Evolutionary conservation across 805 yeast species (phyloP).

Genomic region (Henningerozyma blattae): DNA sequence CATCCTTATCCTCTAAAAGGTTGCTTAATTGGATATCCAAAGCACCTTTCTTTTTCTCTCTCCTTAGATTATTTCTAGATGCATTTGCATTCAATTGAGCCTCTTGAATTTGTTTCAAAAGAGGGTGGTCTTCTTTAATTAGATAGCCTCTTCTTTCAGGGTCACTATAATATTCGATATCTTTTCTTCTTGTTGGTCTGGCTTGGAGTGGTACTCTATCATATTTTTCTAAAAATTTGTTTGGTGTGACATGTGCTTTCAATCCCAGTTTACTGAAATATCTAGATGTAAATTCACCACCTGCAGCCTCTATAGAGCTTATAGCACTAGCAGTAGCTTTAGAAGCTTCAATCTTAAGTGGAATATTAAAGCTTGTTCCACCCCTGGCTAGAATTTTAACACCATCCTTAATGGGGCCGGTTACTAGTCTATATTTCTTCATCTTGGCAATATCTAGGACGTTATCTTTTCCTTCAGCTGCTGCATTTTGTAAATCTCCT

Average conservation of each 20-base stretch:
- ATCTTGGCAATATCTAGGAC: conserved; percentile 63
- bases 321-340: conserved; percentile 71
- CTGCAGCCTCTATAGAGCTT: conserved; percentile 53
- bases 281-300: conserved; percentile 63
- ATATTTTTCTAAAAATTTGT: conserved; percentile 49
- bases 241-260: conserved; percentile 67
- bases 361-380: conserved; percentile 35
- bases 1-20: too few species aligned
- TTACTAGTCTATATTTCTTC: conserved; percentile 60
- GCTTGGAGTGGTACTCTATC: conserved; percentile 79
- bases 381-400: conserved; percentile 72
- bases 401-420: conserved; percentile 66
- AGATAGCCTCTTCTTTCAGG: conserved; percentile 69
- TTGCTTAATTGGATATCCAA: too few species aligned
- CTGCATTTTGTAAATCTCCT: conserved; percentile 31
- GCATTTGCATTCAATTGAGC: too few species aligned
- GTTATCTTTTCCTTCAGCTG: conserved; percentile 31
- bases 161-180: conserved; percentile 65
- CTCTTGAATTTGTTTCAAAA: too few species aligned
- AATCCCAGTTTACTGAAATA: conserved; percentile 59
- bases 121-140: conserved; percentile 27
- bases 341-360: conserved; percentile 70
- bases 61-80: too few species aligned
- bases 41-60: too few species aligned
- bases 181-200: conserved; percentile 74